These are phyloP conservation scores for Fulvia fulva DNA, from an alignment of 2,329 filamentous ascomycete species.

Conservation along the genomic window DNA sequence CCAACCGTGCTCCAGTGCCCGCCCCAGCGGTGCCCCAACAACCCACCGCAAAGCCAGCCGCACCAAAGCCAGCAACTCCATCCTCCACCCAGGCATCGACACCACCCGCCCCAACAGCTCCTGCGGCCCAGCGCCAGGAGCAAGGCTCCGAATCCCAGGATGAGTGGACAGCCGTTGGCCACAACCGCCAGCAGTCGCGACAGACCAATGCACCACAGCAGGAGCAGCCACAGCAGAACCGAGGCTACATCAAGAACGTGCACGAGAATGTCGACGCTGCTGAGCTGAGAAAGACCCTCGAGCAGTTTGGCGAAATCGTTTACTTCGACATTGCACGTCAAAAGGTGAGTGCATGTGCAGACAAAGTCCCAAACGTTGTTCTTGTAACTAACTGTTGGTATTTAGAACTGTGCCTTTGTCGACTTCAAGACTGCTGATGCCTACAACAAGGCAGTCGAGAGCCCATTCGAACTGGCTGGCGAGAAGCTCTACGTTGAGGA, in stretches of 20 bases:
- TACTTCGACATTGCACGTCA: conserved; percentile 62
- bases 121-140: conserved; percentile 34
- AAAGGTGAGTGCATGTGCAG: conserved; percentile 61
- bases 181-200: conserved; percentile 80
- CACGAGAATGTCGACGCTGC: conserved; percentile 78
- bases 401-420: conserved; percentile 91
- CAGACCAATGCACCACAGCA: conserved; percentile 54
- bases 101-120: conserved; percentile 20
- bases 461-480: conserved; percentile 77
- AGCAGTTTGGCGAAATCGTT: conserved; percentile 62
- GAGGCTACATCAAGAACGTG: conserved; percentile 94
- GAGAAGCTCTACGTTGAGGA: conserved; percentile 85
- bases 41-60: conserved; percentile 23
- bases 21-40: conserved; percentile 33
- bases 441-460: conserved; percentile 76
- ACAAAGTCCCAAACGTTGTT: neutral
- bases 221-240: conserved; percentile 65
- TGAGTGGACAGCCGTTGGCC: conserved; percentile 87
- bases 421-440: conserved; percentile 80
- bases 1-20: conserved; percentile 30
- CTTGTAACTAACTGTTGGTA: neutral
- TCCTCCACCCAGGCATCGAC: conserved; percentile 16
- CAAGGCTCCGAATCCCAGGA: conserved; percentile 52
- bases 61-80: conserved; percentile 29
- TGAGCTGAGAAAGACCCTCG: conserved; percentile 66